phyloP scores from a whole-genome alignment of 2,329 filamentous ascomycete genomes.

The Didymella keratinophila region DNA sequence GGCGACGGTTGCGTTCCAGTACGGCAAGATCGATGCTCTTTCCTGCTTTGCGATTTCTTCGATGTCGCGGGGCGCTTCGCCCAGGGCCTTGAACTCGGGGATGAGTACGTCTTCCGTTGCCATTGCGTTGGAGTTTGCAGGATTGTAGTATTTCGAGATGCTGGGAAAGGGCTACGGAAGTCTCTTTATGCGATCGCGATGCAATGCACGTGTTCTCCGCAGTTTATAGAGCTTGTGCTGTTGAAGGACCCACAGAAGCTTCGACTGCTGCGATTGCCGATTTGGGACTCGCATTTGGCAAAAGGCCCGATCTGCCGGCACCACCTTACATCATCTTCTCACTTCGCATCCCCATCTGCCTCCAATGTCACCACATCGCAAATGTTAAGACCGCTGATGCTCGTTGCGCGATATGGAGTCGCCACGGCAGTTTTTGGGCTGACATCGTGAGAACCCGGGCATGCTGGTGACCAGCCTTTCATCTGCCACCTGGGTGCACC shows the following conservation, averaged over 20 bases:
- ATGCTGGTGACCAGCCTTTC: not conserved
- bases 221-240: conserved; percentile 7
- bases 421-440: not conserved
- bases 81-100: conserved; percentile 34
- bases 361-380: not conserved
- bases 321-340: not conserved
- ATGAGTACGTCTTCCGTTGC: conserved; percentile 25
- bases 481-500: no score
- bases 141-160: not conserved
- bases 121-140: conserved; percentile 18
- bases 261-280: conserved; percentile 24
- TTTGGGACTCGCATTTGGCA: conserved; percentile 11
- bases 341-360: not conserved
- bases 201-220: conserved; percentile 13
- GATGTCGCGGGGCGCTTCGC: conserved; percentile 44
- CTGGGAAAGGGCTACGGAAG: not conserved
- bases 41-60: conserved; percentile 52
- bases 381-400: not conserved
- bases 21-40: conserved; percentile 49
- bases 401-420: not conserved
- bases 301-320: conserved; percentile 10
- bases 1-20: conserved; percentile 68
- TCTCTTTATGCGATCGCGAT: conserved; percentile 7
- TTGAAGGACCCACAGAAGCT: conserved; percentile 10
- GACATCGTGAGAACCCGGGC: not conserved